A percentile compares a stretch with the other conserved stretches of the same genome.
These are phyloP conservation scores for Coemansia sp. DNA, from an alignment of 192 early-diverging fungal genomes.

Conservation along the genomic window DNA sequence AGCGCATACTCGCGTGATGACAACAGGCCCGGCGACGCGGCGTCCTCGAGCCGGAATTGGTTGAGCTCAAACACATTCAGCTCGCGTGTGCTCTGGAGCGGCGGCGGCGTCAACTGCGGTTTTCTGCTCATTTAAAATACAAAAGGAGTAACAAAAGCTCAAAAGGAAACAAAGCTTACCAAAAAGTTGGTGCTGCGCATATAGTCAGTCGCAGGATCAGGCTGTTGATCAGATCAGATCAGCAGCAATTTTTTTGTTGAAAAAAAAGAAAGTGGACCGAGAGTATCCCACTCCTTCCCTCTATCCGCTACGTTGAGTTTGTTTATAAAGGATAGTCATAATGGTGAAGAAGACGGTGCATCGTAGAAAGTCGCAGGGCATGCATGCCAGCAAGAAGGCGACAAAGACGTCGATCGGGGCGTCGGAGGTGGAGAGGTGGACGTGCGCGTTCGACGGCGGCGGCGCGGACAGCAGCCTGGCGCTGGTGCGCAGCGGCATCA, in stretches of 20 bases:
- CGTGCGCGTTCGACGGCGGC: slow-evolving; percentile 22
- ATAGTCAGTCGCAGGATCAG: too few species aligned
- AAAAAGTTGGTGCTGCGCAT: neutral
- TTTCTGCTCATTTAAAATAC: slow-evolving; percentile 1
- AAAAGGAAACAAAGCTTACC: too few species aligned
- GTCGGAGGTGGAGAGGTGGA: slow-evolving; percentile 15
- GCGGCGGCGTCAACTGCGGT: neutral
- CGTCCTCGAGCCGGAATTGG: slow-evolving; percentile 14
- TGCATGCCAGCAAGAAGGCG: neutral
- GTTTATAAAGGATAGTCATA: too few species aligned
- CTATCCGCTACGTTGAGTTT: too few species aligned
- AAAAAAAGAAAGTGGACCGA: too few species aligned
- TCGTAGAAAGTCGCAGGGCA: slow-evolving; percentile 30
- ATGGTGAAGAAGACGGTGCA: slow-evolving; percentile 41
- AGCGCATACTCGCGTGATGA: slow-evolving; percentile 4
- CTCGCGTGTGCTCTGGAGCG: neutral
- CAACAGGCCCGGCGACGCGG: neutral
- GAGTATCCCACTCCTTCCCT: too few species aligned
- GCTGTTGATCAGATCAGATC: neutral
- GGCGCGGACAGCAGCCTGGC: slow-evolving; percentile 23
- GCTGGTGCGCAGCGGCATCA: slow-evolving; percentile 31
- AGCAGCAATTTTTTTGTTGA: neutral
- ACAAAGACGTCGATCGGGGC: slow-evolving; percentile 5
- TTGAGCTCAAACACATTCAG: slow-evolving; percentile 15
- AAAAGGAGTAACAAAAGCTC: neutral